Evolutionary conservation across 1,284 basidiomycete species (phyloP).

Genomic region (Flammula alnicola): DNA sequence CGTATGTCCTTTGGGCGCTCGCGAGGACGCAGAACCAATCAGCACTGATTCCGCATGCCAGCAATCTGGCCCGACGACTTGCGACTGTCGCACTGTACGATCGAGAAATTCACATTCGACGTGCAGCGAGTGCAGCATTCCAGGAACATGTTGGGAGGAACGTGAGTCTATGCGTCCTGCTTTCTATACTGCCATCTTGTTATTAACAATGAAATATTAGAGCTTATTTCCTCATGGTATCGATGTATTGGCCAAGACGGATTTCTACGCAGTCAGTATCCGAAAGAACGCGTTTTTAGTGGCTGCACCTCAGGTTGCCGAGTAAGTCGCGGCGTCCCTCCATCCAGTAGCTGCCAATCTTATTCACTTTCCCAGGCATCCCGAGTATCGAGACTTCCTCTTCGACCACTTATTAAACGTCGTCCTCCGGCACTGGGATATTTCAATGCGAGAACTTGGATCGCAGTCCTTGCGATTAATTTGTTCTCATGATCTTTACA

Average conservation of each 20-base stretch:
- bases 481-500: constrained; percentile 62
- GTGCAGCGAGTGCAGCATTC: constrained; percentile 97
- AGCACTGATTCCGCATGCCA: constrained; percentile 66
- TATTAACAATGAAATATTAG: constrained; percentile 46
- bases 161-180: constrained; percentile 51
- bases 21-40: constrained; percentile 75
- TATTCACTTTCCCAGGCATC: constrained; percentile 49
- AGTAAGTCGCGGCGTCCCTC: constrained; percentile 52
- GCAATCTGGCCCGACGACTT: constrained; percentile 71
- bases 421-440: constrained; percentile 91
- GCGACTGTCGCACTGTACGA: constrained; percentile 87
- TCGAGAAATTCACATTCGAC: constrained; percentile 92
- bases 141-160: constrained; percentile 96
- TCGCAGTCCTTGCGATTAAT: constrained; percentile 77
- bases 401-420: constrained; percentile 78
- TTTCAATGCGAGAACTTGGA: constrained; percentile 79
- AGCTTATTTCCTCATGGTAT: constrained; percentile 93
- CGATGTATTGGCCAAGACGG: constrained; percentile 87
- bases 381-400: constrained; percentile 73
- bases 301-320: constrained; percentile 86
- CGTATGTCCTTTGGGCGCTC: constrained; percentile 95
- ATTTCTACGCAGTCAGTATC: constrained; percentile 94
- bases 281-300: constrained; percentile 83
- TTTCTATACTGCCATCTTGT: constrained; percentile 5
- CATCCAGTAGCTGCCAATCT: constrained; percentile 11